Conservation (phyloP, 129 eudicot genomes). For the Apium graveolens region DNA sequence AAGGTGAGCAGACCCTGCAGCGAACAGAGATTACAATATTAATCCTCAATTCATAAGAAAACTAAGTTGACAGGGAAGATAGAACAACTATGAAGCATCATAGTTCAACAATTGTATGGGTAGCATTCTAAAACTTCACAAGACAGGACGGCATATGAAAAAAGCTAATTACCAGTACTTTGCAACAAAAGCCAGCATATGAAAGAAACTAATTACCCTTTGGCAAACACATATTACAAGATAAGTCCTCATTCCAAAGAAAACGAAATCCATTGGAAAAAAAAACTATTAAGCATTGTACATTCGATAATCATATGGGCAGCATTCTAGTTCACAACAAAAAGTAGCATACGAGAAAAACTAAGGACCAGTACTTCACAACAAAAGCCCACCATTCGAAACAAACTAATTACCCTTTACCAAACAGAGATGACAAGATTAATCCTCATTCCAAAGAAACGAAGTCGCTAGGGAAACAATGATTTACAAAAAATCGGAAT, state of each 20-base stretch:
- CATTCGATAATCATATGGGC: neutral
- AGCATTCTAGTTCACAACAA: neutral
- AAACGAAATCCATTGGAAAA: neutral
- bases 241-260: neutral
- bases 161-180: no score
- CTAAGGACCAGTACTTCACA: neutral
- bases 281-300: neutral
- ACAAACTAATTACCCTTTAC: conserved; percentile 34
- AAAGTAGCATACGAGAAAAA: neutral
- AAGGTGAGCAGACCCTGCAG: conserved; percentile 69
- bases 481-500: neutral
- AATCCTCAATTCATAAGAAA: neutral
- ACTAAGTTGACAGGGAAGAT: neutral
- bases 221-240: conserved; percentile 5
- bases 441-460: neutral
- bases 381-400: neutral
- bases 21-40: conserved; percentile 7
- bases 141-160: neutral
- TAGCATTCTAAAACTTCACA: neutral
- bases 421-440: conserved; percentile 6
- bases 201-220: conserved; percentile 18
- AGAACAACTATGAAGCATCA: neutral
- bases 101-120: neutral
- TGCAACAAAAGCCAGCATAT: neutral
- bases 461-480: neutral